Evolutionary conservation across 2,329 filamentous ascomycete genomes (phyloP), one percentile per base, ranked within the genome.

Genomic region (Fonsecaea erecta): DNA sequence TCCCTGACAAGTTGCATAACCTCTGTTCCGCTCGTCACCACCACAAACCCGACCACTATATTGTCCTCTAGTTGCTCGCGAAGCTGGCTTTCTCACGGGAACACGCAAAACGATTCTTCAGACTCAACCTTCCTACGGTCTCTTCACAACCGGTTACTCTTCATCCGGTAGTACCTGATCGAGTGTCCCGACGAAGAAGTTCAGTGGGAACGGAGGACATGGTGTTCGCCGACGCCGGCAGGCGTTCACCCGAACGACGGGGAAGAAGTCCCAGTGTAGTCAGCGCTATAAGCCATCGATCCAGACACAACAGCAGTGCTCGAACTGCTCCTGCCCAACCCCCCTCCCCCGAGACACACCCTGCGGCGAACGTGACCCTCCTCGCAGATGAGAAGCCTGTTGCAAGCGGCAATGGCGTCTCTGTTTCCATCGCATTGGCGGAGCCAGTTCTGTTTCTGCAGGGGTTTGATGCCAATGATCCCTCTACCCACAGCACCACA

Each of bases 401-500:
- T 51, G 80, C 81, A 2, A 78, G 79, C n/a, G 80, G 80, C 2
- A 82, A 79, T 70, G 81, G 81, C 2, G 78, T 83, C 18, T 75
- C 78, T 0, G 79, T 82, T 21, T 78, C 78, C 1, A 76, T 83
- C 55, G 78, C 79, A 1, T 73, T 83, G 40, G 81, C 81, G 1
- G 81, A 83, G 63, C 81, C 81, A 1, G 77, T 82, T 0, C 73
- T 83, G 12, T 83, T 79, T 64, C 74, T 83, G n/a, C 79, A 81
- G 61, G 80, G 80, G 1, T 81, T 81, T 66, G 81, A 83, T 68
- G 77, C 79, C 8, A 78, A 78, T 68, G 80, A 82, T 48, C 75
- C 77, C 2, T 84, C 87, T 11, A 83, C 85, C 1, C 84, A 87
- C 57, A 90, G 85, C 60, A 94, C 92, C 6, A 91, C 93, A 0